Evolutionary conservation across 1,284 basidiomycete genomes (phyloP).

Genomic region (Volvariella volvacea): DNA sequence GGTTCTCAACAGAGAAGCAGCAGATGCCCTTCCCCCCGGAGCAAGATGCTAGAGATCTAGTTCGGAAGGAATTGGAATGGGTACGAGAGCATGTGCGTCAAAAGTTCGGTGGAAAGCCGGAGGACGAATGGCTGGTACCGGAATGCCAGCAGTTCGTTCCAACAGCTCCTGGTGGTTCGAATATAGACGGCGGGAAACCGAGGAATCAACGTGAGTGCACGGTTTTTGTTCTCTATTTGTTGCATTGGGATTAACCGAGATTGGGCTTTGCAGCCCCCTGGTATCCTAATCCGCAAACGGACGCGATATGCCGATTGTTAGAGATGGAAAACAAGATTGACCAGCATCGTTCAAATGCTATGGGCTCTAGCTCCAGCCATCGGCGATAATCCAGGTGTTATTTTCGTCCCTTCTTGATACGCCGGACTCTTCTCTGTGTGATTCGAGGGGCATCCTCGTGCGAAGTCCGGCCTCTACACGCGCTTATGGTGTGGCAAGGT

Average conservation of each 20-base stretch:
- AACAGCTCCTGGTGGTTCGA: conserved; percentile 65
- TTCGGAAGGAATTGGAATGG: conserved; percentile 63
- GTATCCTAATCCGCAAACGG: conserved; percentile 90
- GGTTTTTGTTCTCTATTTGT: neutral
- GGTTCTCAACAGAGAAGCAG: conserved; percentile 50
- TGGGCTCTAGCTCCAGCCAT: no score
- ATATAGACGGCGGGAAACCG: conserved; percentile 25
- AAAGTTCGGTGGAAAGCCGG: conserved; percentile 16
- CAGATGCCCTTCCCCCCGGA: conserved; percentile 58
- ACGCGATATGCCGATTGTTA: conserved; percentile 77
- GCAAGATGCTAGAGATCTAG: conserved; percentile 45
- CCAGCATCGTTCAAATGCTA: conserved; percentile 10
- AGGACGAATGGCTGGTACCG: conserved; percentile 34
- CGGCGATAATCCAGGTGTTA: no score
- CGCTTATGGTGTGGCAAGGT: no score
- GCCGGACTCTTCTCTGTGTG: no score
- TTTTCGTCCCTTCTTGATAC: no score
- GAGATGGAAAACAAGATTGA: conserved; percentile 81
- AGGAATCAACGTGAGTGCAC: conserved; percentile 46
- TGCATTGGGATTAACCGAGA: conserved; percentile 6
- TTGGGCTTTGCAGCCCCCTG: conserved; percentile 46
- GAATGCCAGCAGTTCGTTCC: conserved; percentile 67
- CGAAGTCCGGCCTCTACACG: no score
- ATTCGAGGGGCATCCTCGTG: no score
- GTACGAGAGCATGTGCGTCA: conserved; percentile 46